Base-by-base conservation (phyloP, 805 yeast species). In the Saturnispora gosingensis region DNA sequence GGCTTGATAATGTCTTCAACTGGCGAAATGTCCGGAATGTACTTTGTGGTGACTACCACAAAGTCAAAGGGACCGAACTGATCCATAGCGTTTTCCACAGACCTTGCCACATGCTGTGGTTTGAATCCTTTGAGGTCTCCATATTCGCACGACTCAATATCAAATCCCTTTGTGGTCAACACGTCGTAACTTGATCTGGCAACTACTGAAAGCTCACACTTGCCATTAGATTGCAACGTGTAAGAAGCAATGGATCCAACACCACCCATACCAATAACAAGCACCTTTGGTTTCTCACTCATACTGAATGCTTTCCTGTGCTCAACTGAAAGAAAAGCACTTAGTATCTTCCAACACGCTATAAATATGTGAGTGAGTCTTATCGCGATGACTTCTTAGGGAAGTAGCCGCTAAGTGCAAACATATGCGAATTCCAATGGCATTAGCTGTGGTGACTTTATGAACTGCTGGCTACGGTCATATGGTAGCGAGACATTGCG, bases 221-320 rank as follows among this genome's bases (percentile, higher is more conserved):
- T 65, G 0, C 75, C 78, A 43, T 74, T 70, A 40, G 65, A 63
- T 57, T 71, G 73, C 32, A 88, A 70, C 0, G 85, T 78, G 47
- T 82, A 74, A 0, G 95, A 87, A 2, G 84, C 82, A 34, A 88
- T 77, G 16, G 88, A 75, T 36, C 96, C 96, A 10, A 88, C 93
- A 38, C 95, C 96, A 15, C 96, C 96, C 43, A 88, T 76, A 10
- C 96, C 96, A 39, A 87, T 75, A 10, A 87, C 69, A 11, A 87
- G 70, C 16, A 82, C 80, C 48, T 71, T 70, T 27, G 65, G 5
- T 45, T 59, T 63, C 44, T 52, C 7, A 24, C 51, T 16, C 60
- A 53, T 51, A 16, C 16, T 18, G 15, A n/a, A 22, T 20, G 24
- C 18, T 32, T 6, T 18, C 18, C 24, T 13, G 9, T 3, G 5